Evolutionary conservation across 495 filamentous ascomycete species (phyloP).

Genomic region (Annulohypoxylon moriforme): DNA sequence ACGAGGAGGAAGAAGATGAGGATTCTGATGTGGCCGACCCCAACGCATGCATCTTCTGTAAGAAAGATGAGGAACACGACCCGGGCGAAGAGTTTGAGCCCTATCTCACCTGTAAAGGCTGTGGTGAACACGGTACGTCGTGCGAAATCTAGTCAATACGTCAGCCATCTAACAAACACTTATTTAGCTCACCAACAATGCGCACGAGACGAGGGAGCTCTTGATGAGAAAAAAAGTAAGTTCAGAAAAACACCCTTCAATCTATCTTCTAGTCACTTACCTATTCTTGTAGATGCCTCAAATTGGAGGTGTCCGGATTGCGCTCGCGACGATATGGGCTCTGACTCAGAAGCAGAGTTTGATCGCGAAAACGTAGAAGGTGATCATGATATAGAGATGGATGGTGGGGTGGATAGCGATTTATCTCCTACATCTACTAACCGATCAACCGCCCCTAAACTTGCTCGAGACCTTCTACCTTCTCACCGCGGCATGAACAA

Average conservation of each 20-base stretch:
- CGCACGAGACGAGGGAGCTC: conserved; percentile 79
- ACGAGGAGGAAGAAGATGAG: conserved; percentile 74
- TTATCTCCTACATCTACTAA: conserved; percentile 52
- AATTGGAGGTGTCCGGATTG: conserved; percentile 87
- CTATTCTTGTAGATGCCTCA: conserved; percentile 61
- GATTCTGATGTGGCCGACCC: conserved; percentile 66
- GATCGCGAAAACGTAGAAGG: conserved; percentile 53
- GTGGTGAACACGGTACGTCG: conserved; percentile 88
- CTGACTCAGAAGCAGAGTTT: conserved; percentile 54
- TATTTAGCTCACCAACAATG: conserved; percentile 90
- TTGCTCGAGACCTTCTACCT: conserved; percentile 81
- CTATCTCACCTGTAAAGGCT: conserved; percentile 81
- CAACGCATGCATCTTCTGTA: conserved; percentile 82
- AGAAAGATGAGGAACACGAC: conserved; percentile 85
- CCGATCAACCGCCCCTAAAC: conserved; percentile 61
- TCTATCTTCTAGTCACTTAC: conserved; percentile 39
- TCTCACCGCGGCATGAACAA: conserved; percentile 74
- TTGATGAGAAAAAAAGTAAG: conserved; percentile 60
- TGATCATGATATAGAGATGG: conserved; percentile 46
- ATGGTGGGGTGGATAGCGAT: conserved; percentile 45
- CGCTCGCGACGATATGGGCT: conserved; percentile 71
- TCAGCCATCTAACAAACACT: conserved; percentile 53
- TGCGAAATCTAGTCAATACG: conserved; percentile 40
- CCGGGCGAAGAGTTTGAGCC: conserved; percentile 89
- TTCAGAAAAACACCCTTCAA: background rate